A percentile compares a stretch with the other conserved stretches of the same genome.
Evolutionary conservation across 768 basidiomycete genomes (phyloP).

Genomic region (Mycena olivaceomarginata): DNA sequence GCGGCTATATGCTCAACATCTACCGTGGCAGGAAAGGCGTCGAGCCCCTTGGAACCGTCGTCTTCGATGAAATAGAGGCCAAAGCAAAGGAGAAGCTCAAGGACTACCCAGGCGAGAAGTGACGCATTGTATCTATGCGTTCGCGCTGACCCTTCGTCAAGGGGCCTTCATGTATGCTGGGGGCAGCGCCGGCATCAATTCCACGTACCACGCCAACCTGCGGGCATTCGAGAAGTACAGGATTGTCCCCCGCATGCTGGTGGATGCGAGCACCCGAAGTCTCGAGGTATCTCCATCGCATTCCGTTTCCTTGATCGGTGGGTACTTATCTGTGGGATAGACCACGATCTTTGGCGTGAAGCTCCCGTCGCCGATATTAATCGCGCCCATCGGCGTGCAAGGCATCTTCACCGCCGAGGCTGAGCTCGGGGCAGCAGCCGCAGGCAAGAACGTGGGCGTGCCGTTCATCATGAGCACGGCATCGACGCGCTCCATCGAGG

Average conservation of each 20-base stretch:
- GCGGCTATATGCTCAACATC: slow-evolving; percentile 60
- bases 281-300: slow-evolving; percentile 69
- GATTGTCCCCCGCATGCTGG: slow-evolving; percentile 90
- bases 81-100: slow-evolving; percentile 79
- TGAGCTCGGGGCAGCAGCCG: slow-evolving; percentile 82
- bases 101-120: slow-evolving; percentile 68
- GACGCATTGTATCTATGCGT: not conserved
- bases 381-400: slow-evolving; percentile 89
- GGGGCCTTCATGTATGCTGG: slow-evolving; percentile 86
- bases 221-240: slow-evolving; percentile 79
- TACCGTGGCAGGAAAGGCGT: slow-evolving; percentile 63
- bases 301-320: not conserved
- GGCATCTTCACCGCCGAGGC: slow-evolving; percentile 82
- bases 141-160: slow-evolving; percentile 28
- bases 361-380: slow-evolving; percentile 75
- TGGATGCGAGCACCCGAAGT: slow-evolving; percentile 72
- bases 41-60: slow-evolving; percentile 76
- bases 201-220: slow-evolving; percentile 81
- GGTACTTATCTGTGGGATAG: slow-evolving; percentile 54
- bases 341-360: slow-evolving; percentile 84
- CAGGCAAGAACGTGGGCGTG: slow-evolving; percentile 76
- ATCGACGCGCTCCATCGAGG: slow-evolving; percentile 82
- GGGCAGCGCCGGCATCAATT: slow-evolving; percentile 84
- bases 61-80: slow-evolving; percentile 77
- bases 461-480: slow-evolving; percentile 89